Evolutionary conservation across 805 yeast genomes (phyloP).

Genomic region (Suhomyces xylopsoci): DNA sequence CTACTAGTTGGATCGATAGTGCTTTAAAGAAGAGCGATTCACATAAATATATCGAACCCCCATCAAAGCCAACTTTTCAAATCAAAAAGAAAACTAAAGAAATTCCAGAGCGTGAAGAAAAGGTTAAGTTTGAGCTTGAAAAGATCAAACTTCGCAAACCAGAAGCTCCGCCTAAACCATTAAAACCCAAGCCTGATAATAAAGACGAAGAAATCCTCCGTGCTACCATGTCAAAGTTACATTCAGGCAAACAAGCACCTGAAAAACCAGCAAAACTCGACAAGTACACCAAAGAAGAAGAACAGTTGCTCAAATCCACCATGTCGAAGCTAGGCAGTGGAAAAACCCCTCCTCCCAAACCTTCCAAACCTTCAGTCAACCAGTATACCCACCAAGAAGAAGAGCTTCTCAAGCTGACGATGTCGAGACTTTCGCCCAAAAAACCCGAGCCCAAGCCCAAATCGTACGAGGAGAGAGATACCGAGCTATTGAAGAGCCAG

Average conservation of each 20-base stretch:
- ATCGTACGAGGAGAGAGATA: constrained; percentile 19
- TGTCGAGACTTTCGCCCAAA: constrained; percentile 12
- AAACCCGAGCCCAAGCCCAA: constrained; percentile 5
- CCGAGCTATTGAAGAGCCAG: constrained; percentile 22
- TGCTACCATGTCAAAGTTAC: constrained; percentile 1
- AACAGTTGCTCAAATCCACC: constrained; percentile 14
- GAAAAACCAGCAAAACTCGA: constrained; percentile 18
- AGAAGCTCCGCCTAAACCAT: neutral
- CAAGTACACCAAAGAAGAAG: constrained; percentile 13
- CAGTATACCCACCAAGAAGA: constrained; percentile 15
- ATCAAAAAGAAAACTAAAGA: constrained; percentile 9
- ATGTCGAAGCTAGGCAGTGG: constrained; percentile 9
- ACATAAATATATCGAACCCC: constrained; percentile 8
- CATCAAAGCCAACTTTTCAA: constrained; percentile 12
- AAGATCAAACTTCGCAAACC: neutral
- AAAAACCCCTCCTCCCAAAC: constrained; percentile 7
- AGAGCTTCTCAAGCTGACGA: constrained; percentile 14
- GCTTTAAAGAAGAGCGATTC: constrained; percentile 14
- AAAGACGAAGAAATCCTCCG: constrained; percentile 4
- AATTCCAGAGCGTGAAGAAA: too few relatives aligned
- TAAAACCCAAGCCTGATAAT: neutral
- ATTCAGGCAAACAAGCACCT: constrained; percentile 1
- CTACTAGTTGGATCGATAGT: constrained; percentile 14
- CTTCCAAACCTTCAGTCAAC: constrained; percentile 11
- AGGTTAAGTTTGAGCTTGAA: too few relatives aligned